Evolutionary conservation across 805 yeast species (phyloP), one percentile per base, ranked within the genome.

Genomic region (Cephaloascus albidus): DNA sequence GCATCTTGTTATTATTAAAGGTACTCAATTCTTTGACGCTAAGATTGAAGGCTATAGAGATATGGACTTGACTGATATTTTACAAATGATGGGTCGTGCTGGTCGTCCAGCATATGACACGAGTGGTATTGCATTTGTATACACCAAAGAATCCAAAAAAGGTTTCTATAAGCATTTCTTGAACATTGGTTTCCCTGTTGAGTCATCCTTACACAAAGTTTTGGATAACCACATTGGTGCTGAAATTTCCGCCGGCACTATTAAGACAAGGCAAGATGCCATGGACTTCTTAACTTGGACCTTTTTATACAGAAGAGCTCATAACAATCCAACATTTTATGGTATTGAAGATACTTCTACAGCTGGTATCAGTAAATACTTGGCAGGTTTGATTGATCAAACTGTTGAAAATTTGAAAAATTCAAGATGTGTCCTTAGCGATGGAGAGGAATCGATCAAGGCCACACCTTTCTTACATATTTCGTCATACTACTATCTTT

Each of bases 401-500:
- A 74, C 94, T 1, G 69, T 89, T 37, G 72, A 69, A 1, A 81
- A 80, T 46, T 70, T 93, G 45, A 66, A 63, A 20, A 82, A 78
- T 40, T 85, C 96, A 0, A 74, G 72, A 45, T 89, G 97, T 69
- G 72, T 88, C 6, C 50, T 59, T 3, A 39, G 68, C 3, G 69
- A 68, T 31, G 70, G 68, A 17, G 72, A 71, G 36, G 69, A 65
- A 38, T 59, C 65, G 19, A 50, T 79, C 27, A 53, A 57, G 20
- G 72, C 96, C 5, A 88, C 97, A 0, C 86, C 95, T 16, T 88
- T 78, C 55, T 69, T 93, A 60, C 75, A 78, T 45, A 85, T 93
- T 33, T 74, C 96, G 1, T 87, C 97, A 2, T 93, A 84, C 61
- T 93, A 93, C 60, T 93, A 93, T 63, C 69, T 93, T 50, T 87